Evolutionary conservation across 176 grass and related monocot genomes (phyloP), one percentile per base, ranked within the genome.

Genomic region (Raddia guianensis): DNA sequence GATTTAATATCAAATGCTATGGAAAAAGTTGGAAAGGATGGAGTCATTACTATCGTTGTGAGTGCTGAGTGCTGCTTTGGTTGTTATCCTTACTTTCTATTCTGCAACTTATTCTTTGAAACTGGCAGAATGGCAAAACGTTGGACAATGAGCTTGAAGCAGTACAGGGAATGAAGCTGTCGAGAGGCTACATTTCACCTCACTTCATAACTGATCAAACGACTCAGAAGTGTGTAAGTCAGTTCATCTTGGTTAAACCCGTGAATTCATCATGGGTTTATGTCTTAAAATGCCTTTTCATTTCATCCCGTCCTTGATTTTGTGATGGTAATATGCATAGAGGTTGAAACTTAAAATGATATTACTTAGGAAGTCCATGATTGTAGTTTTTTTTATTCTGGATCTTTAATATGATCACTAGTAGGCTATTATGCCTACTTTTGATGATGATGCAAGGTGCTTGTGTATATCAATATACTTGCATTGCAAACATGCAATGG

Each of bases 181-280:
- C 89, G 19, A 94, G 95, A 80, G 95, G 95, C 51, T 98, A 91
- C 83, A 98, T 98, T 80, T 98, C 95, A 80, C 95, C 92, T 84
- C 92, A 98, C 82, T 98, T 98, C 75, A 80, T 98, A 49, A 94
- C 90, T 65, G 92, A 98, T 87, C 81, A 79, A 49, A 98, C 92
- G 74, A 94, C 92, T 62, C 92, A 98, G 87, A 98, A 94, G 90
- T 98, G 95, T 85, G 95, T 98, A 88, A 89, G 95, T 87, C 44
- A 73, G 0, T 73, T 16, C 74, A 32, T 40, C 37, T 40, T 40
- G 37, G 32, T 75, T 68, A 60, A 63, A 60, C 16, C 52, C 45
- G 74, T 73, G 11, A 75, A 80, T 61, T 35, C 10, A 58, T 12
- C 44, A 84, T 2, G 6, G 32, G 5, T 60, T 58, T 40, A 55